Evolutionary conservation across 805 yeast species (phyloP), one percentile per base, ranked within the genome.

Genomic region (Debaryomyces hansenii): DNA sequence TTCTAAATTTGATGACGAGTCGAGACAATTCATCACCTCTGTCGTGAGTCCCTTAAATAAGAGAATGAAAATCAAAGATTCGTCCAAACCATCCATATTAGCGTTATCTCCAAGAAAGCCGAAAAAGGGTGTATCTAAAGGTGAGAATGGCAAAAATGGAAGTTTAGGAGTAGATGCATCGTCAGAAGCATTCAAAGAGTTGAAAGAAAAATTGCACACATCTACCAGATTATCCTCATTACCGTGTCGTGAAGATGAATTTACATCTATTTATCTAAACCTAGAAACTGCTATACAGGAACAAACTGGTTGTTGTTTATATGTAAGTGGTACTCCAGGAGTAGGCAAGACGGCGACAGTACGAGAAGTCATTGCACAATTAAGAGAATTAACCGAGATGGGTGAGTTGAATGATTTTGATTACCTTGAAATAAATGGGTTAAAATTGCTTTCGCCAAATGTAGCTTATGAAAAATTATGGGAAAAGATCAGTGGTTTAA

Each of bases 291-390:
- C 96, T 0, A 79, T 92, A 29, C 75, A 75, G 40, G 77, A 84
- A 12, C 79, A 80, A 36, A 77, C 85, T 1, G 97, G 98, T 0
- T 79, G 91, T 6, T 89, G 96, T 53, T 66, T 94, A 5, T 94
- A 91, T 60, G 83, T 94, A 9, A 89, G 96, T 64, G 99, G 99
- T 3, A 90, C 97, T 0, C 99, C 99, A 0, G 99, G 99, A 7
- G 92, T 95, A 2, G 99, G 99, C 10, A 94, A 94, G 61, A 92
- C 99, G 0, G 94, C 96, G 3, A 92, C 98, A 0, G 83, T 92
- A 2, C 70, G 96, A 45, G 96, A 90, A 58, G 97, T 87, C 0
- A 78, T 94, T 20, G 77, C 81, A 29, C 90, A 86, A 56, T 66
- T 94, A 31, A 75, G 78, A 37, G 63, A 70, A 50, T 48, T 58